Evolutionary conservation across 495 filamentous ascomycete species (phyloP).

Genomic region (Penicillium canariense): DNA sequence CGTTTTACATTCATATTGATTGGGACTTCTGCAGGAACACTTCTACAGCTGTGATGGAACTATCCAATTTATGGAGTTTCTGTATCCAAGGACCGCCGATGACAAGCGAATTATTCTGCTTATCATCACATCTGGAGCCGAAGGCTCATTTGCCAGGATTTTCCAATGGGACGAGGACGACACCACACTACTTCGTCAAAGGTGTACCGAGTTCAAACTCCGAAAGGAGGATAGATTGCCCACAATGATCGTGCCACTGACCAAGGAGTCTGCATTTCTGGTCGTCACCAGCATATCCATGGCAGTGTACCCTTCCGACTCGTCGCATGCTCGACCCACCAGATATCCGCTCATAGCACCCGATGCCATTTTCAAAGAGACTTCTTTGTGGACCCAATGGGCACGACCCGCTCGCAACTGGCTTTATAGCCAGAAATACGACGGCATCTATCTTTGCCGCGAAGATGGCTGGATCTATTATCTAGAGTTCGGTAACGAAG

Average conservation of each 20-base stretch:
- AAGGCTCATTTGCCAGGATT: slow-evolving; percentile 59
- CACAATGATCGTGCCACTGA: slow-evolving; percentile 66
- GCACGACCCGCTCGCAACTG: slow-evolving; percentile 64
- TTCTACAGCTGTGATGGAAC: slow-evolving; percentile 49
- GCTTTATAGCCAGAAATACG: slow-evolving; percentile 56
- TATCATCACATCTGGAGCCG: slow-evolving; percentile 60
- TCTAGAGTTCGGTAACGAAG: slow-evolving; percentile 57
- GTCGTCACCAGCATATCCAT: slow-evolving; percentile 58
- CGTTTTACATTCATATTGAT: neutral
- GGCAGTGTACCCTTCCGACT: slow-evolving; percentile 54
- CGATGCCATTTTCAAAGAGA: slow-evolving; percentile 30
- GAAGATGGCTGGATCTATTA: slow-evolving; percentile 75
- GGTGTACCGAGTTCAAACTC: slow-evolving; percentile 50
- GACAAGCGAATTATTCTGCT: slow-evolving; percentile 71
- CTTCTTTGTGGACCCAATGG: slow-evolving; percentile 59
- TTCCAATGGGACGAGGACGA: slow-evolving; percentile 70
- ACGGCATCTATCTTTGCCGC: slow-evolving; percentile 74
- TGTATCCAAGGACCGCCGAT: slow-evolving; percentile 62
- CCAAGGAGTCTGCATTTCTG: slow-evolving; percentile 61
- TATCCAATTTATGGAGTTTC: slow-evolving; percentile 84
- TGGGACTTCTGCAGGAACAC: neutral
- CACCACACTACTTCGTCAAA: slow-evolving; percentile 34
- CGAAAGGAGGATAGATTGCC: slow-evolving; percentile 60
- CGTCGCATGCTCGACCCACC: slow-evolving; percentile 33
- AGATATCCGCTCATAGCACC: slow-evolving; percentile 33